Evolutionary conservation across 352 stramenopile genomes (phyloP).

Genomic region (Globisporangium nunn): DNA sequence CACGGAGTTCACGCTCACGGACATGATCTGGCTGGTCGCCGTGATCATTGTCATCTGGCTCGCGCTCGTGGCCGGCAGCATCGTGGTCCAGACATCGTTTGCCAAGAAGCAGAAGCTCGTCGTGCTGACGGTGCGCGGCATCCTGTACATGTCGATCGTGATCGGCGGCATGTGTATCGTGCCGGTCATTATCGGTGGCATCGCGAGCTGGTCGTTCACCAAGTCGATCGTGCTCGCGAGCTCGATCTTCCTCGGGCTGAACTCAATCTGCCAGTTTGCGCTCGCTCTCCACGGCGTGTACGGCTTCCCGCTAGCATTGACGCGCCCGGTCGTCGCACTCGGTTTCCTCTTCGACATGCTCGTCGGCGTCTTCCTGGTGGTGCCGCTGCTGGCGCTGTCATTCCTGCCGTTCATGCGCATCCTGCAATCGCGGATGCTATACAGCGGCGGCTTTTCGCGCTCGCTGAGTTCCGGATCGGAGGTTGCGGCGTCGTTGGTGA

Average conservation of each 20-base stretch:
- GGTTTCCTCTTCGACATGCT: slow-evolving; percentile 86
- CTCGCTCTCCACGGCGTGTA: slow-evolving; percentile 61
- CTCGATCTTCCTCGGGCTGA: slow-evolving; percentile 62
- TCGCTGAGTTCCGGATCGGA: slow-evolving; percentile 71
- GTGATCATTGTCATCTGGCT: slow-evolving; percentile 43
- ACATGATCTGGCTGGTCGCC: slow-evolving; percentile 39
- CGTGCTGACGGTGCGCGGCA: slow-evolving; percentile 44
- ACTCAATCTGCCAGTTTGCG: slow-evolving; percentile 63
- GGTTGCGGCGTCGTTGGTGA: slow-evolving; percentile 73
- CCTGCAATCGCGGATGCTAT: slow-evolving; percentile 82
- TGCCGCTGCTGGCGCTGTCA: slow-evolving; percentile 67
- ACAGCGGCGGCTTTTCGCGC: slow-evolving; percentile 81
- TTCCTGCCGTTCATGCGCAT: slow-evolving; percentile 83
- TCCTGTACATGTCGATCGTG: slow-evolving; percentile 68
- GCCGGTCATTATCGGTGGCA: slow-evolving; percentile 46
- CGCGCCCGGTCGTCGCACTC: slow-evolving; percentile 58
- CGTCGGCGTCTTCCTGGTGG: slow-evolving; percentile 68
- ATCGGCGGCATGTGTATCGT: slow-evolving; percentile 49
- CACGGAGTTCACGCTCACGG: slow-evolving; percentile 47
- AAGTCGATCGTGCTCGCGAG: slow-evolving; percentile 68
- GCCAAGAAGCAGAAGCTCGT: slow-evolving; percentile 56
- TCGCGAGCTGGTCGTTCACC: slow-evolving; percentile 46
- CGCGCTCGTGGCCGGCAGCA: slow-evolving; percentile 47
- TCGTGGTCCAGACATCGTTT: slow-evolving; percentile 35
- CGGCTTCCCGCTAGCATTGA: slow-evolving; percentile 58